Evolutionary conservation across 164 flowering plant genomes (phyloP), one percentile per base, ranked within the genome.

Genomic region (Hamamelis virginiana): DNA sequence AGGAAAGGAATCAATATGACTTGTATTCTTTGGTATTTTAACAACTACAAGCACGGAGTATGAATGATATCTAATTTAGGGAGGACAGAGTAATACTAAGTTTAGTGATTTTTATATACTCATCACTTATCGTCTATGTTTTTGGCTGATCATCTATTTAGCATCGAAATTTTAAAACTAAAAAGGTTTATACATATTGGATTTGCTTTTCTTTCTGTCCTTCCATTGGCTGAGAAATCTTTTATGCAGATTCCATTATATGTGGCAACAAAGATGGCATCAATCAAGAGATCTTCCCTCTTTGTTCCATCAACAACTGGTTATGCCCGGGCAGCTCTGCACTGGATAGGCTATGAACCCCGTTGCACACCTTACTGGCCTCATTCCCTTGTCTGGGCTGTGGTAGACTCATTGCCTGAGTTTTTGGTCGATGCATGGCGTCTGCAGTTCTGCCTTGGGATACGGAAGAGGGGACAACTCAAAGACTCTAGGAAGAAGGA

Each of bases 301-400:
- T 76, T 90, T 13, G 97, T 90, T 23, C 97, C 99, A 48, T 95
- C 97, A 60, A 69, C 92, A 8, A 92, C 85, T 53, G 90, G 84
- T 4, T 95, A 95, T 77, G 97, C 97, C 50, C 80, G 82, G 53
- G 91, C 96, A 52, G 96, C 78, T n/a, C 33, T 92, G 70, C 90
- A 89, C 8, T 81, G 87, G 80, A 79, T 95, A 50, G 97, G 99
- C 62, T 90, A 92, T 71, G 99, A 89, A 68, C 94, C 96, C 8
- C 87, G 90, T 4, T 92, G 97, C 87, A 90, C 92, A 8, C 98
- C 97, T 11, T 92, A 95, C 83, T 92, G 99, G 99, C 93, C 94
- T 0, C 99, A 92, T 68, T 72, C 93, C 58, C 58, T 91, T 61
- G 69, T 91, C 21, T 91, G 94, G 93, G 79, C 72, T 21, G 43